Conservation (phyloP, 177 flowering plant species). For the Vitis hybrid region DNA sequence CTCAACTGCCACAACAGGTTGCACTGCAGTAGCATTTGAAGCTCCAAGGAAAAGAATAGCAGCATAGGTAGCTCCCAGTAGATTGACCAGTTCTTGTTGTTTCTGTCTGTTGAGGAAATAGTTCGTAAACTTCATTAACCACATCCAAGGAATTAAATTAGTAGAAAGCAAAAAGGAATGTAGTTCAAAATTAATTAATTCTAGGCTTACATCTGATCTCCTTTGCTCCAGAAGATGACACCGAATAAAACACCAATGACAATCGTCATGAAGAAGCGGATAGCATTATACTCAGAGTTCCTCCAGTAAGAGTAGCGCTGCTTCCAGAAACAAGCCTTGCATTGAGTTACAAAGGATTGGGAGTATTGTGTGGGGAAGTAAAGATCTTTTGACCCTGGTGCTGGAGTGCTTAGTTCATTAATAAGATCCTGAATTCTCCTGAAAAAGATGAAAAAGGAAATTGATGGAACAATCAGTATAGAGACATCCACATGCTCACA, state of each 20-base stretch:
- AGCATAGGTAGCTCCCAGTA: slow-evolving; percentile 29
- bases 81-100: slow-evolving; percentile 26
- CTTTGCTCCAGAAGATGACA: slow-evolving; percentile 29
- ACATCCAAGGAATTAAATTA: no score
- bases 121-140: neutral
- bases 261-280: slow-evolving; percentile 28
- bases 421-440: slow-evolving; percentile 34
- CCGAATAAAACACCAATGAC: slow-evolving; percentile 28
- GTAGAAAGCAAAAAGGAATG: neutral
- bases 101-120: slow-evolving; percentile 12
- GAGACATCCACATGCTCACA: no score
- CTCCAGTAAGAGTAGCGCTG: slow-evolving; percentile 41
- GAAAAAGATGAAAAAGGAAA: neutral
- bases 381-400: slow-evolving; percentile 24
- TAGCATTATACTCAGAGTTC: slow-evolving; percentile 31
- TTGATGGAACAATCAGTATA: neutral
- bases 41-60: slow-evolving; percentile 35
- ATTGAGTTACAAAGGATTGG: slow-evolving; percentile 26
- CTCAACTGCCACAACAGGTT: slow-evolving; percentile 28
- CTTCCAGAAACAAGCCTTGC: slow-evolving; percentile 36
- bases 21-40: slow-evolving; percentile 25
- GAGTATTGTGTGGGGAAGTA: slow-evolving; percentile 31
- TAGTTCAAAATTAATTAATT: no score
- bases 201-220: slow-evolving; percentile 16
- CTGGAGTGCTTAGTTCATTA: slow-evolving; percentile 26